Evolutionary conservation across 306 rosid species (phyloP), one percentile per base, ranked within the genome.

Genomic region (Ormosia emarginata): DNA sequence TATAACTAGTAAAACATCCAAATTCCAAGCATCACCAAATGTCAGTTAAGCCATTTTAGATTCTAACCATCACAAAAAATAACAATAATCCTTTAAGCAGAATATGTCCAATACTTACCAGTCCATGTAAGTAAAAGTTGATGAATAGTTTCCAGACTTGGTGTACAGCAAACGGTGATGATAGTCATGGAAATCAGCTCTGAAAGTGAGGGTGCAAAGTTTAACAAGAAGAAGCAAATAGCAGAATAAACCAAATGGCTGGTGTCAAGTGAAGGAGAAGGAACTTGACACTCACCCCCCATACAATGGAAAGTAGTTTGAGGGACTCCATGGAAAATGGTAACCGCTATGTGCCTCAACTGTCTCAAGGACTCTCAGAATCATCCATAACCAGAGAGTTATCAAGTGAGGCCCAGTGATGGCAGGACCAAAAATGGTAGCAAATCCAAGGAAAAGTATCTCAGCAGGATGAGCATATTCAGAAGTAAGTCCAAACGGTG

Each of bases 401-500:
- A 95, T 65, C 85, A 95, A 88, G 87, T 95, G 98, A 39, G 98
- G 98, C 52, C 98, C 98, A 34, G 98, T 95, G 69, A 95, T 85
- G 55, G 98, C 98, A 85, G 99, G 98, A 88, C 99, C 99, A 52
- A 90, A 33, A 58, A 95, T 86, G 75, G 99, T 93, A 66, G 99
- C 98, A 88, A 95, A 91, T 44, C 99, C 99, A 86, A 95, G 99
- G 83, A 95, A 95, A 74, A 95, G 91, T 82, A 95, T 95, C 90
- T 95, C 99, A 5, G 93, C 97, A 11, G 98, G 99, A 86, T 95
- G 99, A 82, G 99, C 99, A 83, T 95, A 95, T 86, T 95, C 99
- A 34, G 99, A 93, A 65, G 95, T 93, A 77, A 95, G 89, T 74
- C 99, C 99, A 83, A 95, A 95, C 8, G 99, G 99, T 0, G 99